Base-by-base conservation (phyloP, 768 basidiomycete genomes). In the Lactarius indigo region DNA sequence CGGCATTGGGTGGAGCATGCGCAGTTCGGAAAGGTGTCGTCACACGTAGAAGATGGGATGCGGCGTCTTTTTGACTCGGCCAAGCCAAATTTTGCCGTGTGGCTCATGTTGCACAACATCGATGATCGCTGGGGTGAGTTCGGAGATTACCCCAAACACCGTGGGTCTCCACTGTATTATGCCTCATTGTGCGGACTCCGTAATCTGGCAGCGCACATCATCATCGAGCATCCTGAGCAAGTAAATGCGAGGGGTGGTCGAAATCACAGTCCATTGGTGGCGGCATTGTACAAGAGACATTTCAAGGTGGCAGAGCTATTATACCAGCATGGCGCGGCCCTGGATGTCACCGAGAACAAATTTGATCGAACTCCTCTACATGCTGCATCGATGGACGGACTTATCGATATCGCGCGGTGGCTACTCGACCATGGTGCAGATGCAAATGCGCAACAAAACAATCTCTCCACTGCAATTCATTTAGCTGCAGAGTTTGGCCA, bases 81-180 rank as follows among this genome's bases (percentile, higher is more conserved):
- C 18, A 56, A 20, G 1, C 55, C 31, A 12, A 1, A 56, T 56
- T 31, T 56, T 20, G 0, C 13, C 47, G 12, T 13, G 13, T 50
- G 47, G 47, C 12, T 50, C 12, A 1, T 13, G 1, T 50, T 26
- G 13, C 23, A 23, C 23, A 5, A 26, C 12, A 13, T 50, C 47
- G 47, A 50, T 23, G 10, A 15, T 23, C 0, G 0, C 23, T 50
- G 47, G 47, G 0, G 0, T 26, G 1, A 26, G 4, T 26, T 23
- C 47, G 12, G 12, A 15, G 3, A 50, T 13, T 2, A 3, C 2
- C n/a, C 8, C 5, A n/a, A 0, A 4, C 1, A 0, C 12, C n/a
- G n/a, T 47, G 44, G 44, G 12, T 47, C 44, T 23, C 44, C 44
- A 12, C n/a, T 47, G n/a, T 47, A 47, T 47, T 47, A 47, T 12